Base-by-base conservation (phyloP, 2,329 filamentous ascomycete species). In the Blastomyces parvus region DNA sequence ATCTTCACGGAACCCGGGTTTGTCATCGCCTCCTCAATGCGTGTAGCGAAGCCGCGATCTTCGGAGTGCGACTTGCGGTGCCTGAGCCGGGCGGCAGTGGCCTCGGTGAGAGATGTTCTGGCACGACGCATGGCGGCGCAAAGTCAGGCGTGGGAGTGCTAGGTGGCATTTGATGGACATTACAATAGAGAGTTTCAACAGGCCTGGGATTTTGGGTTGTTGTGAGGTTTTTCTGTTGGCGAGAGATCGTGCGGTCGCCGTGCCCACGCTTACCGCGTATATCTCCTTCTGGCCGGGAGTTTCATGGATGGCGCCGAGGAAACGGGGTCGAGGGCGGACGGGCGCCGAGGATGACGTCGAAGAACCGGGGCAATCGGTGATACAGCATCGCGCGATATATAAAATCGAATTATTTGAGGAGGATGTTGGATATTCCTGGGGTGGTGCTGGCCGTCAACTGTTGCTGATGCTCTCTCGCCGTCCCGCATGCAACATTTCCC, bases 1-100 rank as follows among this genome's bases (percentile, higher is more conserved):
- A 99, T 97, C 78, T 90, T 88, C 71, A 97, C 91, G 17, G 89
- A 79, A 30, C 84, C 84, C 2, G 85, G 84, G 64, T 84, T 83
- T 65, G 79, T 77, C 66, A 86, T 86, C 53, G 83, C 80, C 55
- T 76, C 71, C 63, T 76, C 71, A 42, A 77, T 62, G 52, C 73
- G 74, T 59, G 67, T 69, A 55, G 69, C 69, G 27, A 66, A 57
- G 30, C 50, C 57, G 52, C 70, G 70, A 64, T 67, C 64, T 30
- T 72, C 72, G 36, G 69, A 67, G 61, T 66, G 67, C 19, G 66
- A 60, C 59, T 63, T 64, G 63, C 63, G 60, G 62, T 68, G 65
- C 58, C 67, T 66, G 60, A 64, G 64, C 53, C 68, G 64, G 63
- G 66, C 44, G 55, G 67, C 67, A 44, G 64, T 38, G 50, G 67